phyloP scores from a whole-genome alignment of 345 rosid species.

The Laguncularia racemosa region DNA sequence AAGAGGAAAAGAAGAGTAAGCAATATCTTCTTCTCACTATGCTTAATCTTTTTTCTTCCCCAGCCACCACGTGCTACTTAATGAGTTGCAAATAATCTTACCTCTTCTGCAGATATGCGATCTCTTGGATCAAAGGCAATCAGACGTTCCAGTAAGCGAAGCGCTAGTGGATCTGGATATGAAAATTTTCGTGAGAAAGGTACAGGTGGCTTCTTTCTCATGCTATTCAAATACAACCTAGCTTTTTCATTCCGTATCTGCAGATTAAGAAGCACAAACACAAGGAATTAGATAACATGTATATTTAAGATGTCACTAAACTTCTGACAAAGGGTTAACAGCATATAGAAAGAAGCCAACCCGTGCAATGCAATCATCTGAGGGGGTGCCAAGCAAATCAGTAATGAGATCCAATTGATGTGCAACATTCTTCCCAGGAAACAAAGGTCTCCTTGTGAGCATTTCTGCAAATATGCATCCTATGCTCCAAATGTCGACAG shows the following conservation, averaged over 20 bases:
- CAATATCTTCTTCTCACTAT: background rate
- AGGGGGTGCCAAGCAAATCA: slow-evolving; percentile 94
- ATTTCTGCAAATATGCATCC: slow-evolving; percentile 98
- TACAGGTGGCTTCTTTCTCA: slow-evolving; percentile 60
- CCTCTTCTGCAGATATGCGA: slow-evolving; percentile 94
- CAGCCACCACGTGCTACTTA: too few species aligned
- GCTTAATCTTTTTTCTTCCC: background rate
- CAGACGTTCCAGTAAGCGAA: slow-evolving; percentile 68
- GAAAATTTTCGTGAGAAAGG: slow-evolving; percentile 59
- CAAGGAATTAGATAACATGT: slow-evolving; percentile 54
- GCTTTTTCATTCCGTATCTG: slow-evolving; percentile 97
- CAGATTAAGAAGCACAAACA: slow-evolving; percentile 16
- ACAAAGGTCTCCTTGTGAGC: slow-evolving; percentile 83
- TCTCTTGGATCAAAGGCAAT: slow-evolving; percentile 95
- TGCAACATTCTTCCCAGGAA: slow-evolving; percentile 94
- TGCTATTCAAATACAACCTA: slow-evolving; percentile 71
- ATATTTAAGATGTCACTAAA: background rate
- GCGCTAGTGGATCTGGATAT: slow-evolving; percentile 64
- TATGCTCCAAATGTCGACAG: slow-evolving; percentile 97
- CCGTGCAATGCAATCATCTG: slow-evolving; percentile 68
- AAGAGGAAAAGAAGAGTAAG: slow-evolving; percentile 3
- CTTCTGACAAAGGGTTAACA: background rate
- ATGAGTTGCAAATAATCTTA: slow-evolving; percentile 14
- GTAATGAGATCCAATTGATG: slow-evolving; percentile 89
- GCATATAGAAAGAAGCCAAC: slow-evolving; percentile 33